These are phyloP conservation scores for Penicillium psychrofluorescens DNA, from an alignment of 495 filamentous ascomycete species.

Conservation along the genomic window DNA sequence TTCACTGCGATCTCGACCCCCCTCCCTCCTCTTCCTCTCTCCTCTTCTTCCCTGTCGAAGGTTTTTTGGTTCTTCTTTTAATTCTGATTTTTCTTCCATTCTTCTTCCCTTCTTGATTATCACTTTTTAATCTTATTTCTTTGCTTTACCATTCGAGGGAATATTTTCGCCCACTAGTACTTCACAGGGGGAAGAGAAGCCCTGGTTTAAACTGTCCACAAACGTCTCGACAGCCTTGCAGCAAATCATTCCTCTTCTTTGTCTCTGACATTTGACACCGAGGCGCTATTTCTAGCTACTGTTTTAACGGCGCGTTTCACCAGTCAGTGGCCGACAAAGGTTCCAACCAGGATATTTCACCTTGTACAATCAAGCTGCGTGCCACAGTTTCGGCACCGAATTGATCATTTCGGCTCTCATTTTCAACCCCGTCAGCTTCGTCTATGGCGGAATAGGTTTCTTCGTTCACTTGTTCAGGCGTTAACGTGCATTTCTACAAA, in stretches of 20 bases:
- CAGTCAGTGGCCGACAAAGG: slow-evolving; percentile 14
- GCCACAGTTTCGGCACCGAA: no score
- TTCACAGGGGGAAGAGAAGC: neutral
- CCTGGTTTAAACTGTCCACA: neutral
- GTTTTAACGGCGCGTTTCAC: slow-evolving; percentile 14
- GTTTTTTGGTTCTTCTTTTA: slow-evolving; percentile 4
- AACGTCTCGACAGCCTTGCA: no score
- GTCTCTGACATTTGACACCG: slow-evolving; percentile 16
- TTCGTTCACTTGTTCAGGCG: no score
- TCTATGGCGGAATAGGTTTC: no score
- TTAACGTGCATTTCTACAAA: no score
- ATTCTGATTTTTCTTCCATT: slow-evolving; percentile 6
- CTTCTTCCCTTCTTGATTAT: neutral
- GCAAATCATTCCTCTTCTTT: neutral
- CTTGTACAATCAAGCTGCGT: neutral
- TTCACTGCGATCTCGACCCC: slow-evolving; percentile 4
- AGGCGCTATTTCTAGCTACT: slow-evolving; percentile 20
- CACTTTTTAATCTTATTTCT: no score
- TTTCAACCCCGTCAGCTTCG: neutral
- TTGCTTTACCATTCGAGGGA: no score
- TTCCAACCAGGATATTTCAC: slow-evolving; percentile 17
- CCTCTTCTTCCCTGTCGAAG: slow-evolving; percentile 4
- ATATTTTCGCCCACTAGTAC: no score
- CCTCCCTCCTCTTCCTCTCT: neutral
- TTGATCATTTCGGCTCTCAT: slow-evolving; percentile 8